phyloP scores from a whole-genome alignment of 2,329 filamentous ascomycete genomes.

The Fusarium torreyae region DNA sequence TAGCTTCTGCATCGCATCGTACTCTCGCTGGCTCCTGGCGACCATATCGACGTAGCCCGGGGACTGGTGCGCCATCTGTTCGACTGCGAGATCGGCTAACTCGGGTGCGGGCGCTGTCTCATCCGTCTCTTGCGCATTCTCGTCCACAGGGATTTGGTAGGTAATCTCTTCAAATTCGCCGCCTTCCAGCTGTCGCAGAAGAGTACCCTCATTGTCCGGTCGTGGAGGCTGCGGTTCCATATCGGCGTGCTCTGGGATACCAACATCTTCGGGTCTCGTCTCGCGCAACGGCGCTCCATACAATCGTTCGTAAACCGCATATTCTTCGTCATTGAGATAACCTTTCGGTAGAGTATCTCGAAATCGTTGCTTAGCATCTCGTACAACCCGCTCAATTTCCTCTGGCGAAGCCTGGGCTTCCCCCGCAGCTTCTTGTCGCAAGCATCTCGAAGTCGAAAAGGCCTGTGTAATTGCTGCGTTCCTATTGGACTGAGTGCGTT shows the following conservation, averaged over 20 bases:
- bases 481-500: conserved; percentile 47
- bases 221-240: conserved; percentile 49
- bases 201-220: conserved; percentile 56
- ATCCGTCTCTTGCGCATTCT: conserved; percentile 43
- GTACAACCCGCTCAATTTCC: conserved; percentile 75
- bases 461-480: conserved; percentile 47
- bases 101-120: conserved; percentile 11
- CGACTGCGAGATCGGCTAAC: conserved; percentile 31
- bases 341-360: conserved; percentile 82
- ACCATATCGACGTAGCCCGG: conserved; percentile 63
- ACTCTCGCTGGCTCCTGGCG: conserved; percentile 70
- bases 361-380: conserved; percentile 80
- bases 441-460: conserved; percentile 51
- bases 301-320: conserved; percentile 81
- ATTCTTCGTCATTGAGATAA: conserved; percentile 79
- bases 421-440: conserved; percentile 41
- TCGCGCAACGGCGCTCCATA: conserved; percentile 82
- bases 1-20: conserved; percentile 67
- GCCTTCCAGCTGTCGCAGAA: conserved; percentile 69
- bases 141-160: conserved; percentile 55
- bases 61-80: conserved; percentile 49
- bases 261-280: conserved; percentile 73
- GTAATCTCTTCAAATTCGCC: conserved; percentile 75
- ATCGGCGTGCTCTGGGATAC: conserved; percentile 60
- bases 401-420: conserved; percentile 32